phyloP scores from a whole-genome alignment of 2,329 filamentous ascomycete species.

The Venturia aucupariae region DNA sequence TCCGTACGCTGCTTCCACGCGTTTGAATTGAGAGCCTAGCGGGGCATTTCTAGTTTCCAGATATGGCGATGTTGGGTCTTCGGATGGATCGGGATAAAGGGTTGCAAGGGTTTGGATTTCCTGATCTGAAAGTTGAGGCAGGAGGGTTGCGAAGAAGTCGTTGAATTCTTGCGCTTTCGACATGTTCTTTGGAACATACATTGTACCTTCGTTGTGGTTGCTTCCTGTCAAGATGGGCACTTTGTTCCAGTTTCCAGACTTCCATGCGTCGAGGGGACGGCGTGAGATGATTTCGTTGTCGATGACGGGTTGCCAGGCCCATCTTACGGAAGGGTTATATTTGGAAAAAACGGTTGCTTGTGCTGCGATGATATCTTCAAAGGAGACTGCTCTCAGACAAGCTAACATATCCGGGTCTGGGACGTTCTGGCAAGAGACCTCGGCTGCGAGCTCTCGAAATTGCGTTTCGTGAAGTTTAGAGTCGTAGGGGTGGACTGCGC shows the following conservation, averaged over 20 bases:
- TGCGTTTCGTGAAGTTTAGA: background rate
- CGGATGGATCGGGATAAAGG: conserved; percentile 53
- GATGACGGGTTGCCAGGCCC: conserved; percentile 61
- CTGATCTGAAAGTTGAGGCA: conserved; percentile 45
- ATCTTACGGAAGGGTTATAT: conserved; percentile 38
- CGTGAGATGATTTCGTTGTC: conserved; percentile 51
- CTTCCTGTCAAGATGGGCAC: conserved; percentile 40
- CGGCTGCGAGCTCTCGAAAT: background rate
- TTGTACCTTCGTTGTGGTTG: conserved; percentile 42
- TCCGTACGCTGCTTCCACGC: conserved; percentile 52
- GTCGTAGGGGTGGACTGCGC: conserved; percentile 30
- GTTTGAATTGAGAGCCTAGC: conserved; percentile 47
- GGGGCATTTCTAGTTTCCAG: conserved; percentile 26
- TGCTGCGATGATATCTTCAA: conserved; percentile 28
- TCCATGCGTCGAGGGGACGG: conserved; percentile 34
- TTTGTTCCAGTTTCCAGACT: conserved; percentile 33
- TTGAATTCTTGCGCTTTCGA: conserved; percentile 16
- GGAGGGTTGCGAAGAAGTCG: conserved; percentile 51
- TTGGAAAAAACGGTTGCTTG: conserved; percentile 36
- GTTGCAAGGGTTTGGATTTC: conserved; percentile 48
- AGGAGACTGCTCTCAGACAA: conserved; percentile 34
- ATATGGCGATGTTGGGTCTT: conserved; percentile 33
- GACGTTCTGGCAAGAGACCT: conserved; percentile 8
- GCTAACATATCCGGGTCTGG: conserved; percentile 28
- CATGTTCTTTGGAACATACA: conserved; percentile 6